Conservation (phyloP, 768 basidiomycete genomes). For the Leccinum disarticulatum region DNA sequence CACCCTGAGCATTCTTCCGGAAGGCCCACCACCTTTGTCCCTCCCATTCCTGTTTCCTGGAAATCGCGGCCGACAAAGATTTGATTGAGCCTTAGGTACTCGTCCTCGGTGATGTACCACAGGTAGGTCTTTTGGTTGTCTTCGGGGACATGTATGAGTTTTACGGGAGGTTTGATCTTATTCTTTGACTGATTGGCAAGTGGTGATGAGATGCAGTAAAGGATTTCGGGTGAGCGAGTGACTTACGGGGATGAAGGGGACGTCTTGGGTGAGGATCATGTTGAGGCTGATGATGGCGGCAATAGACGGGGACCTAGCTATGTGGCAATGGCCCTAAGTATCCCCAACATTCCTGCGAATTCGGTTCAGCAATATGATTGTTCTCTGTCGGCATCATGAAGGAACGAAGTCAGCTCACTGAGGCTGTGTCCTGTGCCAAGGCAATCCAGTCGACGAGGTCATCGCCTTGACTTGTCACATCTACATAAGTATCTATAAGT, state of each 20-base stretch:
- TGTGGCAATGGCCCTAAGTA: no score
- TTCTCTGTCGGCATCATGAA: no score
- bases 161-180: conserved; percentile 13
- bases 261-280: conserved; percentile 4
- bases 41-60: conserved; percentile 14
- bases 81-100: conserved; percentile 17
- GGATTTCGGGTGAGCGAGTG: neutral
- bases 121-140: neutral
- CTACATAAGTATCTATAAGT: no score
- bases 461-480: no score
- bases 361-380: no score
- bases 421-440: no score
- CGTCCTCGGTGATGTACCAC: conserved; percentile 21
- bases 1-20: conserved; percentile 9
- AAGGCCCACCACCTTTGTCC: conserved; percentile 15
- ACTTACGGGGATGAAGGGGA: conserved; percentile 10
- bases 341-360: no score
- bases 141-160: neutral
- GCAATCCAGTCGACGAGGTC: no score
- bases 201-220: neutral
- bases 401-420: no score
- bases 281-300: no score
- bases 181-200: conserved; percentile 1
- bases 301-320: no score
- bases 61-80: conserved; percentile 14